These are phyloP conservation scores for Lactuca saligna DNA, from an alignment of 129 eudicot genomes.

Conservation along the genomic window DNA sequence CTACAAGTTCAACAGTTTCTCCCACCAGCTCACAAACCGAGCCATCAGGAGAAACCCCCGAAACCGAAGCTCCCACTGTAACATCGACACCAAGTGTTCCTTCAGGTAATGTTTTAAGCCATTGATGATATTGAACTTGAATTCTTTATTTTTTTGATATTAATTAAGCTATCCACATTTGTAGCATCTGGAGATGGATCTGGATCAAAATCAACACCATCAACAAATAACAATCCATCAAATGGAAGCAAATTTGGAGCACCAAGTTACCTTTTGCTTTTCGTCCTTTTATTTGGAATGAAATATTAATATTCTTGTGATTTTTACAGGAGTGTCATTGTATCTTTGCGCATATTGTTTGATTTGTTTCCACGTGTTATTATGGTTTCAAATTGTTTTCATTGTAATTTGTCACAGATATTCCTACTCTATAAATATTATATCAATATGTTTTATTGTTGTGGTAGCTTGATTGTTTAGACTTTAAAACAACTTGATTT, in stretches of 20 bases:
- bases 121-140: not conserved
- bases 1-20: conserved; percentile 30
- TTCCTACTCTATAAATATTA: not conserved
- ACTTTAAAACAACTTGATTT: not conserved
- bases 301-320: conserved; percentile 32
- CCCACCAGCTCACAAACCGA: conserved; percentile 23
- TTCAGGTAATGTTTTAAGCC: conserved; percentile 26
- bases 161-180: not conserved
- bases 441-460: not conserved
- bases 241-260: conserved; percentile 40
- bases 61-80: conserved; percentile 25
- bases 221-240: conserved; percentile 42
- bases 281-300: conserved; percentile 36
- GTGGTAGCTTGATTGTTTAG: not conserved
- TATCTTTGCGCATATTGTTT: conserved; percentile 13
- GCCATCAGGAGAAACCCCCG: conserved; percentile 32
- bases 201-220: conserved; percentile 57
- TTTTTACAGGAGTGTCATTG: conserved; percentile 7
- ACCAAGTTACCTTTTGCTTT: conserved; percentile 36
- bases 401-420: not conserved
- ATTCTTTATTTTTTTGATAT: not conserved
- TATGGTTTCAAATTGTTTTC: not conserved
- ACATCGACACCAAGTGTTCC: conserved; percentile 25
- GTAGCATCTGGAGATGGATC: conserved; percentile 37
- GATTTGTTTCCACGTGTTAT: conserved; percentile 16